Percentiles rank a stretch among this genome's conserved stretches.
Conservation (phyloP, 2,329 filamentous ascomycete genomes). For the Diaporthe velutina region DNA sequence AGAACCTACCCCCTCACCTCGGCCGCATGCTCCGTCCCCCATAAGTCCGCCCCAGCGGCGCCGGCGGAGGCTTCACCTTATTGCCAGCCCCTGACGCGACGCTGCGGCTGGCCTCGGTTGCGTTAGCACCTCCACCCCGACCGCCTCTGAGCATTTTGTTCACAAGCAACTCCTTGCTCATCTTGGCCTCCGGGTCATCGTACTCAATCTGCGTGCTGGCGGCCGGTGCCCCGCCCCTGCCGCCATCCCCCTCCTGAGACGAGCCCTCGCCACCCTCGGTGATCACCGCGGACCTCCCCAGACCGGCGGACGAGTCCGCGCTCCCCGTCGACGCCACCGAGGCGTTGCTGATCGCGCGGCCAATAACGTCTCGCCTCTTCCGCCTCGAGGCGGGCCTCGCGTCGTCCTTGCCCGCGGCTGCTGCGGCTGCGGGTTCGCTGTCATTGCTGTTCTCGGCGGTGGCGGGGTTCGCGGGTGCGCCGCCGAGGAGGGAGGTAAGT, state of each 20-base stretch:
- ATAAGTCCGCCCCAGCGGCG: neutral
- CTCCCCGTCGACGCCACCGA: constrained; percentile 65
- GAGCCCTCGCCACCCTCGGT: constrained; percentile 37
- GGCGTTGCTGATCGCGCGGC: constrained; percentile 69
- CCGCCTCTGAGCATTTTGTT: constrained; percentile 54
- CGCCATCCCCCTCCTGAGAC: constrained; percentile 39
- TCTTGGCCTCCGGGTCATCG: constrained; percentile 62
- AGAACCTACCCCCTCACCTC: neutral
- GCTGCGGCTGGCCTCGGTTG: neutral
- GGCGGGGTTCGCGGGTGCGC: constrained; percentile 41
- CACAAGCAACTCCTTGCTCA: constrained; percentile 58
- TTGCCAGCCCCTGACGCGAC: constrained; percentile 1
- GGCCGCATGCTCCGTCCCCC: constrained; percentile 36
- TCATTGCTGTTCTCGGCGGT: neutral
- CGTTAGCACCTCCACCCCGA: neutral
- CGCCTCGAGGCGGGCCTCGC: constrained; percentile 39
- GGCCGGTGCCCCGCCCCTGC: constrained; percentile 49
- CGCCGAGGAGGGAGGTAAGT: constrained; percentile 56
- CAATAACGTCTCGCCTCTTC: constrained; percentile 65
- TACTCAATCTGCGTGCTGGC: constrained; percentile 66
- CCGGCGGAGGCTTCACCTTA: constrained; percentile 17
- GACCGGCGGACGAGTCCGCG: constrained; percentile 51
- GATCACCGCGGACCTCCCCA: constrained; percentile 33
- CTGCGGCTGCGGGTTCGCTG: constrained; percentile 31
- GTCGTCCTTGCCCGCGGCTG: constrained; percentile 35